A percentile compares a stretch with the other conserved stretches of the same genome.
These are phyloP conservation scores for Taphrina deformans DNA, from an alignment of 1,139 yeast genomes.

Conservation along the genomic window DNA sequence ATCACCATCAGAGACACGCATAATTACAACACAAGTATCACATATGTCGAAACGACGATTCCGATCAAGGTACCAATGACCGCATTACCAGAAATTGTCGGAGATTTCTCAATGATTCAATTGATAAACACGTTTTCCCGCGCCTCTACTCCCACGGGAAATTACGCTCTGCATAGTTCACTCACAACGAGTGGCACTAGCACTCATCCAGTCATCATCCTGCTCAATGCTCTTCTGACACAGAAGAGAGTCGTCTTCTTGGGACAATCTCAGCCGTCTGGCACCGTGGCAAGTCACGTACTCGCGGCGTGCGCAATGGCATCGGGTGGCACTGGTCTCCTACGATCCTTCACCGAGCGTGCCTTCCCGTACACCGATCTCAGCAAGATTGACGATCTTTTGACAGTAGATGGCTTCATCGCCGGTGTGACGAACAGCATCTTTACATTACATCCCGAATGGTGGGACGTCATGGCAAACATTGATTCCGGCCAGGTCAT, in stretches of 20 bases:
- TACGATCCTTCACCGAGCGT: constrained; percentile 53
- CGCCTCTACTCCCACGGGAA: constrained; percentile 40
- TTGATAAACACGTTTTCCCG: constrained; percentile 38
- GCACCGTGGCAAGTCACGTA: constrained; percentile 58
- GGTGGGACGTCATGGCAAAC: constrained; percentile 65
- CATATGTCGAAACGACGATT: constrained; percentile 7
- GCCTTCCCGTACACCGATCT: constrained; percentile 66
- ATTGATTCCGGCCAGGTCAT: constrained; percentile 54
- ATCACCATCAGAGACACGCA: constrained; percentile 23
- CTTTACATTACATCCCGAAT: constrained; percentile 57
- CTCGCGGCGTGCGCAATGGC: constrained; percentile 57
- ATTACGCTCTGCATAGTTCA: constrained; percentile 36
- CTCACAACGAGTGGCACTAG: constrained; percentile 33
- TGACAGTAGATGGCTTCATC: constrained; percentile 53
- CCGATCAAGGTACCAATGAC: constrained; percentile 45
- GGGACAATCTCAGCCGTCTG: constrained; percentile 59
- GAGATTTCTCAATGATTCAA: constrained; percentile 41
- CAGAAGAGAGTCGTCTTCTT: constrained; percentile 58
- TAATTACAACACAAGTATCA: constrained; percentile 2
- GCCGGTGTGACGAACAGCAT: constrained; percentile 72
- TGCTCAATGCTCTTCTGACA: constrained; percentile 60
- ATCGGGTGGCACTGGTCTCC: constrained; percentile 58
- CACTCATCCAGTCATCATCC: constrained; percentile 56
- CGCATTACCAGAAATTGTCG: constrained; percentile 44
- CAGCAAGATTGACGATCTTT: constrained; percentile 58